Percentiles rank a stretch among this genome's conserved stretches.
phyloP scores from a whole-genome alignment of 2,329 filamentous ascomycete genomes.

The Thelonectria blattea region DNA sequence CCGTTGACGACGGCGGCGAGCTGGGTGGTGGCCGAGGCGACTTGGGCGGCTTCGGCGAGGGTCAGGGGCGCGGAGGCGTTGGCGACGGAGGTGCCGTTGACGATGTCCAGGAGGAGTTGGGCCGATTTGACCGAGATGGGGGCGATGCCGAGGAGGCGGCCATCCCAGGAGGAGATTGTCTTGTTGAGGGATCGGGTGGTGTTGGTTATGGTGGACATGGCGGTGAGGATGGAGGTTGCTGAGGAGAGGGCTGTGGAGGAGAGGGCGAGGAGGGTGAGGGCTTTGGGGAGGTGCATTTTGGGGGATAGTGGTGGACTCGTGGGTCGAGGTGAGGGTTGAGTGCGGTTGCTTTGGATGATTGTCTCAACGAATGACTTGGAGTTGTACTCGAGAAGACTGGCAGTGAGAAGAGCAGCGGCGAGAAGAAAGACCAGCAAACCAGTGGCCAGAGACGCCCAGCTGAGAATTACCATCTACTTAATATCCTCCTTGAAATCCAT shows the following conservation, averaged over 20 bases:
- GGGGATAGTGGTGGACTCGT: neutral
- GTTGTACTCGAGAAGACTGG: neutral
- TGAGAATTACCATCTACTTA: neutral
- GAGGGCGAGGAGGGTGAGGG: constrained; percentile 34
- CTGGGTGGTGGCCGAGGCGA: constrained; percentile 45
- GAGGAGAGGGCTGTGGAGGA: constrained; percentile 40
- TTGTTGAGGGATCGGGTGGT: constrained; percentile 43
- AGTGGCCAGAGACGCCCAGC: no score
- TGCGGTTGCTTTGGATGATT: neutral
- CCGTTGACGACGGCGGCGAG: constrained; percentile 47
- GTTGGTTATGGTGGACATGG: constrained; percentile 44
- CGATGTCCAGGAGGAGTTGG: constrained; percentile 48
- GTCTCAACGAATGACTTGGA: neutral
- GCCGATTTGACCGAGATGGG: constrained; percentile 50
- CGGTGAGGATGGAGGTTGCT: constrained; percentile 42
- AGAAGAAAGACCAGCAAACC: no score
- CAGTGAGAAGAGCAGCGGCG: neutral
- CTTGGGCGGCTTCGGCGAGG: constrained; percentile 45
- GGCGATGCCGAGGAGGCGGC: constrained; percentile 46
- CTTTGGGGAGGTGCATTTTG: constrained; percentile 34
- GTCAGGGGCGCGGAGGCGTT: constrained; percentile 46
- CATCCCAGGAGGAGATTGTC: constrained; percentile 46
- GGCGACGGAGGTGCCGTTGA: constrained; percentile 47
- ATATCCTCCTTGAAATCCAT: neutral
- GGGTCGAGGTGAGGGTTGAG: neutral